Conservation (phyloP, 305 asterid genomes). For the Fraxinus nigra region DNA sequence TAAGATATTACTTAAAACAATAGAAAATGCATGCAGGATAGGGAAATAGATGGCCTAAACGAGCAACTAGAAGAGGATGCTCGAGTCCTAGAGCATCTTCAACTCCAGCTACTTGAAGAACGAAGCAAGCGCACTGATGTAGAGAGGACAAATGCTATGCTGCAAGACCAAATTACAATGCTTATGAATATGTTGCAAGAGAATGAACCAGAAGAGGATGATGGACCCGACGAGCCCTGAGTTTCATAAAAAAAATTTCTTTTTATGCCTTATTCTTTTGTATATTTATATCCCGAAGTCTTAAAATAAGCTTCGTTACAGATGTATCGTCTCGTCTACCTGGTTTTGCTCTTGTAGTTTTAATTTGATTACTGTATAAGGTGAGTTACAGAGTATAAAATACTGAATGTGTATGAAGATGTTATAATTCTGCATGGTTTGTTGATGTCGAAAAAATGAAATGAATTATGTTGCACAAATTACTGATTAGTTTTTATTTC, state of each 20-base stretch:
- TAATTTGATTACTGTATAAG: background rate
- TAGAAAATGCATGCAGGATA: constrained; percentile 52
- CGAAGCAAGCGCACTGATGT: constrained; percentile 83
- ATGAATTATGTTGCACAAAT: background rate
- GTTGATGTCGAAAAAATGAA: background rate
- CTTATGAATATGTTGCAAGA: constrained; percentile 90
- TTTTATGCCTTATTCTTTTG: constrained; percentile 23
- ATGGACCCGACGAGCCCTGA: constrained; percentile 33
- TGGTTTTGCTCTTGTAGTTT: background rate
- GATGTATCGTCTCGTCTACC: background rate
- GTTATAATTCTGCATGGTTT: background rate
- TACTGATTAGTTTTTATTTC: background rate
- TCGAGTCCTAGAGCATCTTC: constrained; percentile 71
- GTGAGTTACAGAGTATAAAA: background rate
- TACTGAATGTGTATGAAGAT: background rate
- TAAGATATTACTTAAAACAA: background rate
- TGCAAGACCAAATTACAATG: constrained; percentile 73
- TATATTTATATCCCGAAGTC: background rate
- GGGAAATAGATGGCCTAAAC: constrained; percentile 84
- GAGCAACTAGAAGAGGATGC: constrained; percentile 91
- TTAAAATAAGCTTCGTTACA: background rate
- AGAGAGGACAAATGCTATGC: constrained; percentile 72
- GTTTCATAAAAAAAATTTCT: background rate
- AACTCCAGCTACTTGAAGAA: constrained; percentile 81
- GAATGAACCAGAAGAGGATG: constrained; percentile 53